Conservation (phyloP, 306 rosid genomes). For the Sechiopsis laciniata region DNA sequence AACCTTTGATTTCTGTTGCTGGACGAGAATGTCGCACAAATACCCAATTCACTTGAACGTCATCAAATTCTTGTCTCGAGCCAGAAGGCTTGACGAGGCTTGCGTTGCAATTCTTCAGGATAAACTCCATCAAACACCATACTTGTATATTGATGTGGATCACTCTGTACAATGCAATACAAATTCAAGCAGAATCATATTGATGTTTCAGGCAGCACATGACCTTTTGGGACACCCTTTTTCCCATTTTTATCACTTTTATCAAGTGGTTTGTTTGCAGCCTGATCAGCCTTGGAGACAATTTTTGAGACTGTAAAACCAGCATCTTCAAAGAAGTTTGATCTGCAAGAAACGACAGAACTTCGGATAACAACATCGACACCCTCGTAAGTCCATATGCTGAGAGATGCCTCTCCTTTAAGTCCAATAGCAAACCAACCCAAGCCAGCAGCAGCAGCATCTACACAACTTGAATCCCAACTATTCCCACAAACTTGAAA, state of each 20-base stretch:
- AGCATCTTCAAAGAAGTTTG: constrained; percentile 56
- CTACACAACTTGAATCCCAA: constrained; percentile 91
- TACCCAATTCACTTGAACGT: background rate
- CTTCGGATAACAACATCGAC: constrained; percentile 60
- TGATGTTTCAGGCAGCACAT: constrained; percentile 24
- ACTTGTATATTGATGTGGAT: background rate
- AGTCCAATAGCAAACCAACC: constrained; percentile 95
- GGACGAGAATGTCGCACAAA: too few relatives aligned
- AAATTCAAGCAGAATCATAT: background rate
- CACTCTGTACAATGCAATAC: background rate
- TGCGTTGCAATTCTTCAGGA: background rate
- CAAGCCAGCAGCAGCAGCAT: constrained; percentile 74
- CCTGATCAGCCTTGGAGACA: constrained; percentile 68
- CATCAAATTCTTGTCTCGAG: background rate
- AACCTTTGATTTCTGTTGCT: background rate
- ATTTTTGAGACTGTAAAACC: constrained; percentile 83
- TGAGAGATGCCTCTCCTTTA: constrained; percentile 66
- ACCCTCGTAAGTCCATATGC: constrained; percentile 89
- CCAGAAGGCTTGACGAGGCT: background rate
- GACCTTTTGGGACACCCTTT: constrained; percentile 26
- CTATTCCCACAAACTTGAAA: constrained; percentile 53
- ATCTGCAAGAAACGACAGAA: constrained; percentile 62
- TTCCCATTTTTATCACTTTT: constrained; percentile 40
- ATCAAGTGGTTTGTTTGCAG: constrained; percentile 36
- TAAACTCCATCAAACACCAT: background rate